phyloP scores from a whole-genome alignment of 1,284 basidiomycete species.

The Fomitopsis palustris region DNA sequence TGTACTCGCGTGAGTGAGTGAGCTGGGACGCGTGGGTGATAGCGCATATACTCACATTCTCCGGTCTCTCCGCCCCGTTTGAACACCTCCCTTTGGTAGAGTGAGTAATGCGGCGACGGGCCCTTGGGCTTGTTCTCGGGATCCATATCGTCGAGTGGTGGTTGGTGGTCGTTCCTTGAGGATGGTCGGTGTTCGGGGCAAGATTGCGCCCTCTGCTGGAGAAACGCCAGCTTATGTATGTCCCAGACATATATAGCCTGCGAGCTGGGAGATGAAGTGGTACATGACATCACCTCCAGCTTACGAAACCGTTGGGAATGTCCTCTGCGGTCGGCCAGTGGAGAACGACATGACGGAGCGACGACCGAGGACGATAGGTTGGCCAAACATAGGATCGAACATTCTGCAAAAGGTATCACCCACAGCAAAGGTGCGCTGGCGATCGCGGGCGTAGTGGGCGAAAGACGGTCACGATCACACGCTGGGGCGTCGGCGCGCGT shows the following conservation, averaged over 20 bases:
- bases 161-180: slow-evolving; percentile 4
- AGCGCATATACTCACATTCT: slow-evolving; percentile 25
- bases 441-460: no score
- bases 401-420: no score
- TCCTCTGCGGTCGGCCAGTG: no score
- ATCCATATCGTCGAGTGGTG: slow-evolving; percentile 34
- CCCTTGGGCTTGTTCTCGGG: slow-evolving; percentile 49
- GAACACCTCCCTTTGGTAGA: slow-evolving; percentile 54
- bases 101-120: slow-evolving; percentile 51
- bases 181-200: no score
- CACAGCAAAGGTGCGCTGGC: no score
- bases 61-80: slow-evolving; percentile 40
- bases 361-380: no score
- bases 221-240: background rate
- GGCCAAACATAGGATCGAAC: no score
- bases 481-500: no score
- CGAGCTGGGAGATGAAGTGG: background rate
- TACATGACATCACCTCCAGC: background rate
- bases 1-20: slow-evolving; percentile 6
- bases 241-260: background rate
- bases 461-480: no score
- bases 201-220: no score
- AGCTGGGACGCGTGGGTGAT: background rate
- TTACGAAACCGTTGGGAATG: no score
- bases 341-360: no score